These are phyloP conservation scores for Acanthamoeba healyi DNA, from an alignment of 208 protist species.

Conservation along the genomic window DNA sequence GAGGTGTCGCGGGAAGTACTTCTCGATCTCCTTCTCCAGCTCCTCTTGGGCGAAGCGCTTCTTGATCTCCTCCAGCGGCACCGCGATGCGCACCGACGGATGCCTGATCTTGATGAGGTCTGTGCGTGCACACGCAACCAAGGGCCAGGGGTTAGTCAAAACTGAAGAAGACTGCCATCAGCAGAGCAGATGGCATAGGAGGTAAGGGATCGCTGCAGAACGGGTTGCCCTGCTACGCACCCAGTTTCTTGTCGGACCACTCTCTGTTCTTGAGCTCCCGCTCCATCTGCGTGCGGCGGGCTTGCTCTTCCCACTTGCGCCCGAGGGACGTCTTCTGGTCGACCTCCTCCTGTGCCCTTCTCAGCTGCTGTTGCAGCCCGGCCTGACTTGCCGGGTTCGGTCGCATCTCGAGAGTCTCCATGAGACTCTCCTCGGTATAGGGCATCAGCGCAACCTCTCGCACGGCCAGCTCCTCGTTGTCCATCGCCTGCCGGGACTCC, in stretches of 20 bases:
- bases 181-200: too few relatives aligned
- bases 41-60: slow-evolving; percentile 28
- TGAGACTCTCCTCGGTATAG: too few relatives aligned
- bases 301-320: background rate
- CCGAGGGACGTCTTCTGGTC: background rate
- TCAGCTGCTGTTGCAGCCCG: background rate
- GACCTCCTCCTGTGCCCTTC: background rate
- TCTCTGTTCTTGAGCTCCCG: background rate
- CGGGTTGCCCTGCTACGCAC: too few relatives aligned
- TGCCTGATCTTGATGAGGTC: slow-evolving; percentile 10
- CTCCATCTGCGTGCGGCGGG: background rate
- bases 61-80: slow-evolving; percentile 25
- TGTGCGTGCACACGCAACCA: background rate
- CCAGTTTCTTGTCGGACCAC: background rate
- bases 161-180: too few relatives aligned
- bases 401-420: too few relatives aligned
- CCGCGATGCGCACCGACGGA: slow-evolving; percentile 2
- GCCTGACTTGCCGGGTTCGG: too few relatives aligned
- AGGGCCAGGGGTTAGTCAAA: too few relatives aligned
- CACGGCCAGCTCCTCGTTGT: background rate
- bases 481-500: too few relatives aligned
- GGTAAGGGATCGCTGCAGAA: too few relatives aligned
- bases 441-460: background rate
- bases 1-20: slow-evolving; percentile 3
- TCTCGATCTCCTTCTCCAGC: slow-evolving; percentile 36